These are phyloP conservation scores for Perkinsus marinus DNA, from an alignment of 169 alveolate species.

Conservation along the genomic window DNA sequence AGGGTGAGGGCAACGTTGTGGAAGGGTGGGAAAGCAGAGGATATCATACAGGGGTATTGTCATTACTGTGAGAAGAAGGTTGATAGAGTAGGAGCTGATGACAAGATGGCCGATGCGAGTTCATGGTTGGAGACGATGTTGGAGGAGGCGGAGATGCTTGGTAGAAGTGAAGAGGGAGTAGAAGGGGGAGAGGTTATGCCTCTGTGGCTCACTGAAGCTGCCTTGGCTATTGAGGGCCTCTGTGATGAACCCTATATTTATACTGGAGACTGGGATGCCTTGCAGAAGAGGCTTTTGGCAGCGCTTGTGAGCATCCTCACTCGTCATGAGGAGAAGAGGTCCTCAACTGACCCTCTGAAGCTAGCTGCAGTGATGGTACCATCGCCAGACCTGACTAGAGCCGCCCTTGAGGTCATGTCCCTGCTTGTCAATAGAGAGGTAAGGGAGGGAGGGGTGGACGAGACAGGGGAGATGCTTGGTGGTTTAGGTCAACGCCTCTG, in stretches of 20 bases:
- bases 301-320: neutral
- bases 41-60: neutral
- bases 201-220: neutral
- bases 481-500: neutral
- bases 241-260: neutral
- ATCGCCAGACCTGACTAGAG: neutral
- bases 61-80: neutral
- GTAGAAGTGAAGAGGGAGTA: neutral
- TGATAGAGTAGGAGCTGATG: neutral
- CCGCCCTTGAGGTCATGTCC: neutral
- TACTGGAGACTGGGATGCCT: neutral
- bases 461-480: neutral
- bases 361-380: neutral
- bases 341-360: neutral
- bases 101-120: neutral
- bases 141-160: neutral
- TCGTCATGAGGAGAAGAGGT: neutral
- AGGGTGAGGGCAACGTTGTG: neutral
- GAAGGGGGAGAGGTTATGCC: neutral
- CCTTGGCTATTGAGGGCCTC: neutral
- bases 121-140: neutral
- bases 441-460: neutral
- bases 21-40: neutral
- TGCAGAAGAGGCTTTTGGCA: neutral
- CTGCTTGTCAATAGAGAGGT: neutral